phyloP scores from a whole-genome alignment of 257 asterid species.

The Solanum paucissectum region DNA sequence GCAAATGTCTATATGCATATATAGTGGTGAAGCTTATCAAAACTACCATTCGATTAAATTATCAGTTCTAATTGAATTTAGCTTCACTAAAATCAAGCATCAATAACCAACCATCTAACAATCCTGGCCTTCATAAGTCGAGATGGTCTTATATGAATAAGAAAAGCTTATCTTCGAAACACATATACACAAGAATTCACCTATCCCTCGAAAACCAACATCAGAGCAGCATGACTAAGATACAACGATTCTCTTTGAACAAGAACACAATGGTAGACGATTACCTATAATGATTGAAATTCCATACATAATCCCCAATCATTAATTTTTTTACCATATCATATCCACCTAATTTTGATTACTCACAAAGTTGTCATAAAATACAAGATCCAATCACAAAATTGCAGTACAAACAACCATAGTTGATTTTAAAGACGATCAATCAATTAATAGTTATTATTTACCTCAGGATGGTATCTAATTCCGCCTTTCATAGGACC shows the following conservation, averaged over 20 bases:
- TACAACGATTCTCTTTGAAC: not conserved
- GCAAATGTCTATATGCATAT: not conserved
- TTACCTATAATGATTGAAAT: not conserved
- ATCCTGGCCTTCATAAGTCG: not conserved
- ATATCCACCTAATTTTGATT: not conserved
- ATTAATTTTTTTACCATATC: not conserved
- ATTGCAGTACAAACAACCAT: not conserved
- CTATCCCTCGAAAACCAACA: not conserved
- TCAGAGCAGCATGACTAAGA: not conserved
- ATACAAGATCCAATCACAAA: not conserved
- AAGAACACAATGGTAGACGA: not conserved
- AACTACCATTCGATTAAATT: not conserved
- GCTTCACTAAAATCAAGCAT: not conserved
- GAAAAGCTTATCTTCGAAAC: not conserved
- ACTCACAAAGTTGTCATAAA: not conserved
- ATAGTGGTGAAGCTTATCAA: not conserved
- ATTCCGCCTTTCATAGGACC: constrained; percentile 99
- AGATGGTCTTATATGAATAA: not conserved
- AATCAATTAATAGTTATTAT: not conserved
- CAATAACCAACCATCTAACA: not conserved
- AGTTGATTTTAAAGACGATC: not conserved
- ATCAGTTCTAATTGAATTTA: not conserved
- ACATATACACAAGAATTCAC: not conserved
- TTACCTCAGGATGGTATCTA: constrained; percentile 94
- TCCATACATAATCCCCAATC: not conserved